These are phyloP conservation scores for Adansonia gregorii DNA, from an alignment of 441 rosid species.

Conservation along the genomic window DNA sequence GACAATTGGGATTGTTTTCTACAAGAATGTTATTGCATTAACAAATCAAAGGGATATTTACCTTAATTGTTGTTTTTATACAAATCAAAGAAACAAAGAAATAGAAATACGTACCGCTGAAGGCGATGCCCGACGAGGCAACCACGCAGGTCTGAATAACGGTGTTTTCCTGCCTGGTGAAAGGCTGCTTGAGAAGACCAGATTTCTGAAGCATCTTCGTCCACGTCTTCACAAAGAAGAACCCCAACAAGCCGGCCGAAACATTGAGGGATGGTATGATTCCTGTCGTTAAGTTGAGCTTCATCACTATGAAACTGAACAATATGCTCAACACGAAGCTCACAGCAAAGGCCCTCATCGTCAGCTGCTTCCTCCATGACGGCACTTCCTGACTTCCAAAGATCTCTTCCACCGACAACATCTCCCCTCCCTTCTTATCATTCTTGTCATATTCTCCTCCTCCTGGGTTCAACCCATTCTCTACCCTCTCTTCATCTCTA, in stretches of 20 bases:
- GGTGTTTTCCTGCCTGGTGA: constrained; percentile 86
- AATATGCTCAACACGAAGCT: constrained; percentile 67
- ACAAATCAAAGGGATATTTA: background rate
- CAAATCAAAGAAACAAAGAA: background rate
- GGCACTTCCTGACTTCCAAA: constrained; percentile 62
- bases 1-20: background rate
- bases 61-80: background rate
- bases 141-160: constrained; percentile 91
- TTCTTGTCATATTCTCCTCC: constrained; percentile 11
- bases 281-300: constrained; percentile 80
- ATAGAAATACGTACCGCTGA: constrained; percentile 56
- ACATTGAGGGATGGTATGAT: constrained; percentile 80
- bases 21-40: background rate
- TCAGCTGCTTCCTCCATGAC: constrained; percentile 70
- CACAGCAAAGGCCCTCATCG: constrained; percentile 66
- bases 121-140: constrained; percentile 90
- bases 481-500: constrained; percentile 38
- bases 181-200: constrained; percentile 58
- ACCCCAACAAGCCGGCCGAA: constrained; percentile 81
- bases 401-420: constrained; percentile 53
- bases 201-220: constrained; percentile 54
- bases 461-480: constrained; percentile 35
- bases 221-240: constrained; percentile 81
- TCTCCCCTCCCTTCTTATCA: constrained; percentile 29
- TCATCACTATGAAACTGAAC: constrained; percentile 84